phyloP scores from a whole-genome alignment of 495 filamentous ascomycete species.

The Podospora tetraspora region DNA sequence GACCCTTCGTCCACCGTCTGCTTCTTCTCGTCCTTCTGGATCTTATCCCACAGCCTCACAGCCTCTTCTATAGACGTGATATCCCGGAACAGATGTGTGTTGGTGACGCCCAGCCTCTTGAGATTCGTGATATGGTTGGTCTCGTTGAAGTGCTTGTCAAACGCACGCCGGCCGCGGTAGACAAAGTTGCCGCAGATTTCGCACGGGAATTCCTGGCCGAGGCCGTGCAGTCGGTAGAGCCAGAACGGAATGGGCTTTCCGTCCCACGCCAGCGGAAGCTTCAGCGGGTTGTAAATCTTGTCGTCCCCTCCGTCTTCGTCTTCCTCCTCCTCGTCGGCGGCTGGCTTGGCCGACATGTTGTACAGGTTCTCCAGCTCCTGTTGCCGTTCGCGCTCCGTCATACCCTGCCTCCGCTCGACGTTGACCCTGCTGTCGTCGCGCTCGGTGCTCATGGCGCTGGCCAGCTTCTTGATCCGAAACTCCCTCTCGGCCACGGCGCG shows the following conservation, averaged over 20 bases:
- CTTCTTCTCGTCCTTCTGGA: constrained; percentile 79
- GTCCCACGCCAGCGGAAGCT: constrained; percentile 93
- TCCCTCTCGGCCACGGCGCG: constrained; percentile 87
- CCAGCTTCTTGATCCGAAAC: constrained; percentile 70
- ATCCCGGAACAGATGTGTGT: constrained; percentile 87
- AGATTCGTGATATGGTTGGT: constrained; percentile 85
- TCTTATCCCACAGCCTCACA: constrained; percentile 83
- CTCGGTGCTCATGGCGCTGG: constrained; percentile 69
- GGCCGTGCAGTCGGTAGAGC: constrained; percentile 94
- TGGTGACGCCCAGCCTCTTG: constrained; percentile 88
- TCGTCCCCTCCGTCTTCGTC: constrained; percentile 62
- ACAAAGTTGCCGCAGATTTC: constrained; percentile 97
- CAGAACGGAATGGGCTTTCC: constrained; percentile 98
- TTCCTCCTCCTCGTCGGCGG: constrained; percentile 40
- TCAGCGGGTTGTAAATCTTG: constrained; percentile 93
- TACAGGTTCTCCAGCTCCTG: constrained; percentile 86
- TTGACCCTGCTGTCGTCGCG: constrained; percentile 83
- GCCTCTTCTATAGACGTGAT: constrained; percentile 91
- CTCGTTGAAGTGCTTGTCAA: constrained; percentile 98
- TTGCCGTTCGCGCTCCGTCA: constrained; percentile 92
- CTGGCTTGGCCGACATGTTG: constrained; percentile 42
- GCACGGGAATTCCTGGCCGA: constrained; percentile 91
- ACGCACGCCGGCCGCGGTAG: constrained; percentile 92
- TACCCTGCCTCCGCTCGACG: constrained; percentile 87
- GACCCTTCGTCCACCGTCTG: constrained; percentile 67